Conservation (phyloP, 192 early-diverging fungal species). For the Gryganskiella cystojenkinii region DNA sequence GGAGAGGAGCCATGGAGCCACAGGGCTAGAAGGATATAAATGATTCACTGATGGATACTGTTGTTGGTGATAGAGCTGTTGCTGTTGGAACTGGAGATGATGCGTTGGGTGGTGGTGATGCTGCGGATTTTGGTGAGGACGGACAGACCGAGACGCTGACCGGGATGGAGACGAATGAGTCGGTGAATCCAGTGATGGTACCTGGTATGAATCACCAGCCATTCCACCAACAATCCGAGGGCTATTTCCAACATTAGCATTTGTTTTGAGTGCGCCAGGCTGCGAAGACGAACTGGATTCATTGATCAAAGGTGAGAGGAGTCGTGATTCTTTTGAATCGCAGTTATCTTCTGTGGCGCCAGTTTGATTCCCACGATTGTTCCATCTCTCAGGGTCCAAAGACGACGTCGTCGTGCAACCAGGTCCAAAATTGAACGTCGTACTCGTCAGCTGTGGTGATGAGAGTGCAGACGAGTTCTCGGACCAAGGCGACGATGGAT, state of each 20-base stretch:
- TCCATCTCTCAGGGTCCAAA: slow-evolving; percentile 34
- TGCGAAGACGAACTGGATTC: too few species aligned
- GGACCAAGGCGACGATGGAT: slow-evolving; percentile 34
- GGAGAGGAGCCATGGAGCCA: slow-evolving; percentile 18
- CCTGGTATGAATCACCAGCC: too few species aligned
- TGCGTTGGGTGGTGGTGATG: not conserved
- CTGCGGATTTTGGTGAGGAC: not conserved
- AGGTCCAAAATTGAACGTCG: slow-evolving; percentile 4
- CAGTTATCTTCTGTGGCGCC: not conserved
- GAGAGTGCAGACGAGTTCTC: slow-evolving; percentile 23
- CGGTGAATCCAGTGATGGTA: too few species aligned
- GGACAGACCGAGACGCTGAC: not conserved
- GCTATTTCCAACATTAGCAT: too few species aligned
- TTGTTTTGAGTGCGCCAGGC: too few species aligned
- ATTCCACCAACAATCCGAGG: too few species aligned
- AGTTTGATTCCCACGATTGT: not conserved
- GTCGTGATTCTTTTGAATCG: not conserved
- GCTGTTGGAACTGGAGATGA: not conserved
- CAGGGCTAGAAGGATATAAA: too few species aligned
- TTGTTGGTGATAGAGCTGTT: not conserved
- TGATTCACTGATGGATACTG: too few species aligned
- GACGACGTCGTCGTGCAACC: slow-evolving; percentile 32
- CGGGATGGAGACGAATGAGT: too few species aligned
- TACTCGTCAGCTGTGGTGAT: slow-evolving; percentile 36
- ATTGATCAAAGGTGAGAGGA: too few species aligned